These are phyloP conservation scores for Quercus mongolica DNA, from an alignment of 306 rosid genomes.

Conservation along the genomic window DNA sequence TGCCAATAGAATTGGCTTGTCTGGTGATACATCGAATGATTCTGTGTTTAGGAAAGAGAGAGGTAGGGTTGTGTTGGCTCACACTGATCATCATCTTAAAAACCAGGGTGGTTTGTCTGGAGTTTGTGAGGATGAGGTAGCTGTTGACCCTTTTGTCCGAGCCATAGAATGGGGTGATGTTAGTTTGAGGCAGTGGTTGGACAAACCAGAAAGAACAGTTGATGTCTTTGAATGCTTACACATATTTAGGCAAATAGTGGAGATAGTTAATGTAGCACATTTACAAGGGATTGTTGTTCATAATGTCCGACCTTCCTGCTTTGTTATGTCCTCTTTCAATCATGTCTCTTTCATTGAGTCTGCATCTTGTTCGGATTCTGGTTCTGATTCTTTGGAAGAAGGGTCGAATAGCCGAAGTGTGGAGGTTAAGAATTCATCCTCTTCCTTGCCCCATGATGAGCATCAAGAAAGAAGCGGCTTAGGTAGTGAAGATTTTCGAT, in stretches of 20 bases:
- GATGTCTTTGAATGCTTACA: constrained; percentile 79
- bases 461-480: constrained; percentile 39
- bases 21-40: constrained; percentile 44
- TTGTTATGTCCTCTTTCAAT: constrained; percentile 91
- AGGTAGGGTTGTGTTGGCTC: constrained; percentile 46
- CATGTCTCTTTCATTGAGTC: constrained; percentile 90
- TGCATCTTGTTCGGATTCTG: constrained; percentile 89
- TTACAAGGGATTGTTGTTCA: constrained; percentile 91
- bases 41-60: constrained; percentile 45
- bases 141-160: constrained; percentile 48
- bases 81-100: constrained; percentile 33
- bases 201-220: constrained; percentile 65
- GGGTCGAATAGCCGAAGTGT: constrained; percentile 44
- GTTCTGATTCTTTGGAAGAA: constrained; percentile 76
- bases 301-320: constrained; percentile 95
- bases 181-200: constrained; percentile 96
- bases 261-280: constrained; percentile 72
- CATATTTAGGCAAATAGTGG: constrained; percentile 83
- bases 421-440: constrained; percentile 46
- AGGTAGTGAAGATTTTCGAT: constrained; percentile 53
- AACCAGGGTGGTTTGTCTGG: constrained; percentile 58
- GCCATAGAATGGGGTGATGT: constrained; percentile 72
- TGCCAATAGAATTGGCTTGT: constrained; percentile 33
- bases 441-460: constrained; percentile 37
- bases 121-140: constrained; percentile 54